These are phyloP conservation scores for Kuraishia ogatae DNA, from an alignment of 805 yeast genomes.

Conservation along the genomic window DNA sequence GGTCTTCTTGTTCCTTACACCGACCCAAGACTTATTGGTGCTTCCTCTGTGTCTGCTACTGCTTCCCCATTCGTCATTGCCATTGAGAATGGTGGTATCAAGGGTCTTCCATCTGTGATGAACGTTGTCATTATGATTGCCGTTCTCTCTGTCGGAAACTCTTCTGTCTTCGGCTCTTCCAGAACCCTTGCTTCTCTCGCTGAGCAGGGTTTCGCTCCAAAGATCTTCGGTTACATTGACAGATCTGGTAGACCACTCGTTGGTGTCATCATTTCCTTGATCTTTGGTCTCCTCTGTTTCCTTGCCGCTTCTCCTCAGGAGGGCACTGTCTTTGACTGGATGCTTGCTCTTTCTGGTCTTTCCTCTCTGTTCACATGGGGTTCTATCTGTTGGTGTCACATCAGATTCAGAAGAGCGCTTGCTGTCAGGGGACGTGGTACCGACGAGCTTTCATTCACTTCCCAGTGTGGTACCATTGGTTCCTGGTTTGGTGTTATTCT, in stretches of 20 bases:
- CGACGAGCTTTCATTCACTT: slow-evolving; percentile 56
- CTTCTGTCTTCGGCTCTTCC: slow-evolving; percentile 64
- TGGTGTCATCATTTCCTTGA: slow-evolving; percentile 48
- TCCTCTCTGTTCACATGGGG: slow-evolving; percentile 80
- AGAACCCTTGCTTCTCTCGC: slow-evolving; percentile 63
- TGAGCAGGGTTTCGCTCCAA: slow-evolving; percentile 65
- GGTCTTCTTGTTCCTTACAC: slow-evolving; percentile 54
- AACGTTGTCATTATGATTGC: slow-evolving; percentile 68
- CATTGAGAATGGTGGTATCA: slow-evolving; percentile 50
- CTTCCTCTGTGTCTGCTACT: slow-evolving; percentile 35
- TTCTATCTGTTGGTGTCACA: slow-evolving; percentile 57
- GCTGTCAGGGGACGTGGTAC: slow-evolving; percentile 54
- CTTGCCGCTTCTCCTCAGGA: slow-evolving; percentile 52
- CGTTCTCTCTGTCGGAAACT: slow-evolving; percentile 70
- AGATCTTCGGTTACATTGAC: slow-evolving; percentile 58
- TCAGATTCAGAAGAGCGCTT: slow-evolving; percentile 65
- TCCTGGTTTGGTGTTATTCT: slow-evolving; percentile 55
- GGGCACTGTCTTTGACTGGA: slow-evolving; percentile 60
- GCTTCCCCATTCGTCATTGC: slow-evolving; percentile 78
- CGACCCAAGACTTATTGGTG: slow-evolving; percentile 39
- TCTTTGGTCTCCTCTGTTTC: slow-evolving; percentile 51
- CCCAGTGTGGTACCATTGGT: slow-evolving; percentile 64
- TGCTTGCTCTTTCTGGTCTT: slow-evolving; percentile 69
- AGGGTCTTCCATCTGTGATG: slow-evolving; percentile 61
- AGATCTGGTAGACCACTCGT: slow-evolving; percentile 70